phyloP scores from a whole-genome alignment of 805 yeast genomes.

The Wickerhamiella kurtzmanii region DNA sequence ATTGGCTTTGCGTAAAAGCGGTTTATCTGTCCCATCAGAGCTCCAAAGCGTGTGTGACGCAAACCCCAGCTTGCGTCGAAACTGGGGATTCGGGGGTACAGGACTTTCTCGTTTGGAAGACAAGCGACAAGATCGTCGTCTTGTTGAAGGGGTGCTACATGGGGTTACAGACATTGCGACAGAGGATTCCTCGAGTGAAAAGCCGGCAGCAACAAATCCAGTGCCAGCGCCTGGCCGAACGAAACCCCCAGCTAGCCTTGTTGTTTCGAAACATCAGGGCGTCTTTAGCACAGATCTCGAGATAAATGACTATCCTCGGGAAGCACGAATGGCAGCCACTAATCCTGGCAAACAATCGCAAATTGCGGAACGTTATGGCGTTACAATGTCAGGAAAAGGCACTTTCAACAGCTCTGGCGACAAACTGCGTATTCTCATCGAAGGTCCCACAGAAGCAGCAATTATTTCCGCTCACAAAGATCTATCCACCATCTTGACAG shows the following conservation, averaged over 20 bases:
- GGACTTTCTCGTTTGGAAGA: conserved; percentile 69
- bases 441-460: conserved; percentile 49
- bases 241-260: background rate
- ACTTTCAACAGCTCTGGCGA: conserved; percentile 51
- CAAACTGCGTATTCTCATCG: conserved; percentile 64
- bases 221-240: conserved; percentile 8
- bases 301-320: conserved; percentile 71
- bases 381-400: conserved; percentile 74
- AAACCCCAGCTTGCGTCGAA: conserved; percentile 48
- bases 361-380: conserved; percentile 24
- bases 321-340: conserved; percentile 22
- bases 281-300: conserved; percentile 52
- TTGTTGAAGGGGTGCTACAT: conserved; percentile 30
- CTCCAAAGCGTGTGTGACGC: conserved; percentile 37
- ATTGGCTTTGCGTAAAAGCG: conserved; percentile 49
- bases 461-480: conserved; percentile 26
- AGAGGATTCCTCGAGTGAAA: conserved; percentile 8
- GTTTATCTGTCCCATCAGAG: conserved; percentile 39
- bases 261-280: conserved; percentile 8
- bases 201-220: conserved; percentile 9
- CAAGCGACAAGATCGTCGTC: conserved; percentile 38
- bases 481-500: conserved; percentile 4
- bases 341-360: conserved; percentile 7
- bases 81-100: conserved; percentile 90
- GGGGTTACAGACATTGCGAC: conserved; percentile 24